Evolutionary conservation across 345 rosid genomes (phyloP).

Genomic region (Hibiscus mutabilis): DNA sequence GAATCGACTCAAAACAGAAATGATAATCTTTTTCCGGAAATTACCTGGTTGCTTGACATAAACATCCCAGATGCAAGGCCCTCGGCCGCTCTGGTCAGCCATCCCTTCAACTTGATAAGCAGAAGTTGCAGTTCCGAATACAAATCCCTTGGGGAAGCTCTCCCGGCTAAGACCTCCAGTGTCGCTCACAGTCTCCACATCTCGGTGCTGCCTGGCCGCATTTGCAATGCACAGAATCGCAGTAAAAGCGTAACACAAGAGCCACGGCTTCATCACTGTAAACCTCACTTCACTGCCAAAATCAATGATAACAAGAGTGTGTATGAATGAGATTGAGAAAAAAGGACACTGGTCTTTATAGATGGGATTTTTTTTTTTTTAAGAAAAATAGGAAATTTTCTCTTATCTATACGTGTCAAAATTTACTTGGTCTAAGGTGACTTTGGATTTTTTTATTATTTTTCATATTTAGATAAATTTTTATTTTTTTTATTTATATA

Average conservation of each 20-base stretch:
- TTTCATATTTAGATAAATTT: too few species aligned
- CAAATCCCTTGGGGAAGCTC: constrained; percentile 9
- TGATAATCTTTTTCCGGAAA: not conserved
- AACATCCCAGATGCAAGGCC: constrained; percentile 63
- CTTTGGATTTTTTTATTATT: too few species aligned
- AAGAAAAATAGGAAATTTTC: not conserved
- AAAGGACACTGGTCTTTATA: not conserved
- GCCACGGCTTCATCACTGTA: not conserved
- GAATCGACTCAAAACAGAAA: not conserved
- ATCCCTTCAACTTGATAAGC: constrained; percentile 36
- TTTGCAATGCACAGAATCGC: not conserved
- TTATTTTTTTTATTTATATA: too few species aligned
- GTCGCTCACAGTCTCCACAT: constrained; percentile 9
- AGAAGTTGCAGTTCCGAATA: constrained; percentile 6
- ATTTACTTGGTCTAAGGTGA: too few species aligned
- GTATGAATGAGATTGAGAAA: not conserved
- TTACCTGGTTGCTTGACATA: constrained; percentile 41
- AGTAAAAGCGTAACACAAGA: not conserved
- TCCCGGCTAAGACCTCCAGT: constrained; percentile 7
- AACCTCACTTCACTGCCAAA: not conserved
- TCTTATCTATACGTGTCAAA: not conserved
- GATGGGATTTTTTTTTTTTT: not conserved
- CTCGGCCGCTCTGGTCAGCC: constrained; percentile 49
- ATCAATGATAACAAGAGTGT: not conserved
- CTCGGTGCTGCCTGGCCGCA: constrained; percentile 11